Evolutionary conservation across 768 basidiomycete genomes (phyloP).

Genomic region (Boletus pseudopeckii): DNA sequence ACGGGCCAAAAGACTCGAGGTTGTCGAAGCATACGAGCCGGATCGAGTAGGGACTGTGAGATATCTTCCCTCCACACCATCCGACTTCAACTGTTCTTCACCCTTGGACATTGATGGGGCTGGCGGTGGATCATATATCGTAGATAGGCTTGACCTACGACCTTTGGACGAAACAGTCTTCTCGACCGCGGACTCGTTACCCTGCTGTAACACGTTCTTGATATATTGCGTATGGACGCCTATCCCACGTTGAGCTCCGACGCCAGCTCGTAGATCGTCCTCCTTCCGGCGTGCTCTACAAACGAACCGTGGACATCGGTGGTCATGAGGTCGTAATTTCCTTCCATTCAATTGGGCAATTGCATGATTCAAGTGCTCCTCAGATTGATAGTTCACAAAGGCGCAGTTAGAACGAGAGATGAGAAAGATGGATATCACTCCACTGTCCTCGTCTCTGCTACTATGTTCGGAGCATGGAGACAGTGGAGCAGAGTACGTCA

Average conservation of each 20-base stretch:
- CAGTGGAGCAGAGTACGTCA: slow-evolving; percentile 42
- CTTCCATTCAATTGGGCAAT: slow-evolving; percentile 71
- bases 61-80: neutral
- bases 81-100: slow-evolving; percentile 29
- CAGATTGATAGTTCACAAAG: slow-evolving; percentile 82
- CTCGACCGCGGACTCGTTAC: slow-evolving; percentile 14
- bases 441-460: slow-evolving; percentile 30
- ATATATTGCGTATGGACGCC: slow-evolving; percentile 84
- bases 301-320: slow-evolving; percentile 71
- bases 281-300: slow-evolving; percentile 78
- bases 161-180: neutral
- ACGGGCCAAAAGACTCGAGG: slow-evolving; percentile 69
- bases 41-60: slow-evolving; percentile 33
- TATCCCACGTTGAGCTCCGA: slow-evolving; percentile 84
- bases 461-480: slow-evolving; percentile 1
- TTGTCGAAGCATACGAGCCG: slow-evolving; percentile 76
- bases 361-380: slow-evolving; percentile 59
- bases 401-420: slow-evolving; percentile 95
- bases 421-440: slow-evolving; percentile 83
- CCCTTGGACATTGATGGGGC: slow-evolving; percentile 36
- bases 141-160: neutral
- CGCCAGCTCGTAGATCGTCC: slow-evolving; percentile 86
- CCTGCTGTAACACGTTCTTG: slow-evolving; percentile 53
- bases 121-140: slow-evolving; percentile 11
- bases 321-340: slow-evolving; percentile 65